phyloP scores from a whole-genome alignment of 2,329 filamentous ascomycete species.

The Fusarium keratoplasticum region DNA sequence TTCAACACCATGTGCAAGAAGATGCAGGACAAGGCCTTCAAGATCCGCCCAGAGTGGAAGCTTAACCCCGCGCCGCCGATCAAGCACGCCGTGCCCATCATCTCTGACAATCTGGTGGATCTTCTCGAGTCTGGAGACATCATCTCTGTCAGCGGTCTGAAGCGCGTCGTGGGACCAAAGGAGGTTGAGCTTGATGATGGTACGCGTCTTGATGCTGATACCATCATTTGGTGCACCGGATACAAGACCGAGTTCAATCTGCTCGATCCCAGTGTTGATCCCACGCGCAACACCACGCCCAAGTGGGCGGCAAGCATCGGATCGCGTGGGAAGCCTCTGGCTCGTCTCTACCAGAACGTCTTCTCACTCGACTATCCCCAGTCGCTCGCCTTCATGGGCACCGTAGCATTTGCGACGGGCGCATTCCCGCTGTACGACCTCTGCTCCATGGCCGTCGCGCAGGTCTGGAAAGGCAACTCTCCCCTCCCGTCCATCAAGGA shows the following conservation, averaged over 20 bases:
- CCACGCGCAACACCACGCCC: slow-evolving; percentile 38
- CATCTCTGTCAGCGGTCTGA: slow-evolving; percentile 46
- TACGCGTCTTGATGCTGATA: slow-evolving; percentile 42
- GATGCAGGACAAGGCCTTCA: slow-evolving; percentile 40
- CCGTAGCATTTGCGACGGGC: slow-evolving; percentile 49
- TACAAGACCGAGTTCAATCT: slow-evolving; percentile 48
- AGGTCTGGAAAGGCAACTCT: slow-evolving; percentile 56
- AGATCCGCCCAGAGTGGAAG: slow-evolving; percentile 45
- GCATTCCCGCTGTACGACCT: slow-evolving; percentile 56
- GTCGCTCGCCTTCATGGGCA: slow-evolving; percentile 57
- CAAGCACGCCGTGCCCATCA: slow-evolving; percentile 40
- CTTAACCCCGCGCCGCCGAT: slow-evolving; percentile 41
- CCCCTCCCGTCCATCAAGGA: slow-evolving; percentile 49
- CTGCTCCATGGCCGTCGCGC: slow-evolving; percentile 55
- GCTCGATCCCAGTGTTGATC: slow-evolving; percentile 44
- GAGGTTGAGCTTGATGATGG: slow-evolving; percentile 48
- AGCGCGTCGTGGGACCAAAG: slow-evolving; percentile 37
- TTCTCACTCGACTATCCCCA: slow-evolving; percentile 57
- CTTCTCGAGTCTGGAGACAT: slow-evolving; percentile 53
- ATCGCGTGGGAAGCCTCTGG: slow-evolving; percentile 46
- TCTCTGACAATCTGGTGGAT: slow-evolving; percentile 44
- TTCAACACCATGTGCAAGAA: slow-evolving; percentile 39
- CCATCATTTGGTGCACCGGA: slow-evolving; percentile 51
- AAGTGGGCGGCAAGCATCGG: slow-evolving; percentile 40
- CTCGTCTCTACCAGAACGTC: slow-evolving; percentile 56